Base-by-base conservation (phyloP, 306 rosid species). In the Arachis hypogaea region DNA sequence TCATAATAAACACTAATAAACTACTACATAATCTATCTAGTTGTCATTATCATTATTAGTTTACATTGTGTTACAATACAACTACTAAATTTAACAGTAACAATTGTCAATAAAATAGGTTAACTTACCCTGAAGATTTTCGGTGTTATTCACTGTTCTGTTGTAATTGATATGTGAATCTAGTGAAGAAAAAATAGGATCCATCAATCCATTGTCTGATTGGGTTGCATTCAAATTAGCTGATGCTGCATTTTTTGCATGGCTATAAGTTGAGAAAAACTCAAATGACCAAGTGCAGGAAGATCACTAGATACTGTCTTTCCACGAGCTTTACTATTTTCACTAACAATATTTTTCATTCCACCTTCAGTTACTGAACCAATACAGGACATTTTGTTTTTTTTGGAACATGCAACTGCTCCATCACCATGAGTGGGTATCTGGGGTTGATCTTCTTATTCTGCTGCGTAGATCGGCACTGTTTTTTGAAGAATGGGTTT, bases 391-490 rank as follows among this genome's bases (percentile, higher is more conserved):
- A 22, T 36, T 72, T 14, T 66, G 46, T 16, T 8, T 45, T 73
- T 68, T 62, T 72, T 72, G 62, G 1, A 5, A 65, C 87, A 84
- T 84, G 87, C 87, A 84, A 55, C 72, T 59, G 73, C 75, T 16
- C 72, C 70, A 65, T 77, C 33, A 59, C 28, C 63, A 63, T 58
- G 62, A 45, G 4, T 58, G 62, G 38, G 4, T 68, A 56, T 45
- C 5, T 62, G 66, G 36, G 47, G 52, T 4, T 62, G 66, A 36
- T 68, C 72, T 65, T 57, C 70, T 14, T 59, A 80, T 46, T 1
- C 78, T 9, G 78, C n/a, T 0, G 12, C n/a, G 70, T 67, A 84
- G 87, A 84, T 84, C 85, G 82, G 87, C 58, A 28, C 81, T 66
- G 73, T 28, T 77, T 59, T 81, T 3, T 47, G 30, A 9, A 58